Base-by-base conservation (phyloP, 176 grass and related monocot genomes). In the Avena sativa region DNA sequence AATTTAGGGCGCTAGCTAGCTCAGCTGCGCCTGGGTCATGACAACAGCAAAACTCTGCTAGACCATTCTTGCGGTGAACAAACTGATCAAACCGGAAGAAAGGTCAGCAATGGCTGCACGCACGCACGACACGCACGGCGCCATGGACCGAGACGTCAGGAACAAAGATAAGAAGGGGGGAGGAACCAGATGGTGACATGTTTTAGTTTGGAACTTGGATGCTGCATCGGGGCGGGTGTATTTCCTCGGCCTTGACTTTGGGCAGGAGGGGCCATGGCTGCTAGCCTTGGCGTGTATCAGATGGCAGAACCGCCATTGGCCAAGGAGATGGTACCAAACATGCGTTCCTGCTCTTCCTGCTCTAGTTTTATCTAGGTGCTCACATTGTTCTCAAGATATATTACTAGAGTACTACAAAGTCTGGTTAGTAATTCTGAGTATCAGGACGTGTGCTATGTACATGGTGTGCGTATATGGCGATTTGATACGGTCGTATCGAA, bases 101-200 rank as follows among this genome's bases (percentile, higher is more conserved):
- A 88, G 90, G 82, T 88, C 86, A 81, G 82, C 60, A 85, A 91
- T 71, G 82, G 86, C 90, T 85, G 90, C 86, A 85, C 43, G 76
- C 81, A 74, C 79, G 26, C 64, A 68, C 26, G 38, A 5, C 5
- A 6, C 32, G 17, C 15, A 17, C 64, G 64, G 64, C 64, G 81
- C 82, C 90, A 71, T 68, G 7, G 82, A 62, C 70, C 77, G 19
- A 85, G 6, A 43, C 89, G 89, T 91, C 77, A 91, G 78, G 17
- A 85, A 58, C 86, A 8, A 88, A 81, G 89, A 85, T 71, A 88
- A 85, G 71, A 70, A 34, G 50, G 34, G 38, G 6, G 40, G 40
- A 43, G 6, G 5, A 43, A 79, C 75, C 23, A 6, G 90, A 81
- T 64, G 1, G 82, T 53, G 78, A 91, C 86, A 81, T 52, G 47